Evolutionary conservation across 345 rosid species (phyloP).

Genomic region (Eucalyptus cloeziana): DNA sequence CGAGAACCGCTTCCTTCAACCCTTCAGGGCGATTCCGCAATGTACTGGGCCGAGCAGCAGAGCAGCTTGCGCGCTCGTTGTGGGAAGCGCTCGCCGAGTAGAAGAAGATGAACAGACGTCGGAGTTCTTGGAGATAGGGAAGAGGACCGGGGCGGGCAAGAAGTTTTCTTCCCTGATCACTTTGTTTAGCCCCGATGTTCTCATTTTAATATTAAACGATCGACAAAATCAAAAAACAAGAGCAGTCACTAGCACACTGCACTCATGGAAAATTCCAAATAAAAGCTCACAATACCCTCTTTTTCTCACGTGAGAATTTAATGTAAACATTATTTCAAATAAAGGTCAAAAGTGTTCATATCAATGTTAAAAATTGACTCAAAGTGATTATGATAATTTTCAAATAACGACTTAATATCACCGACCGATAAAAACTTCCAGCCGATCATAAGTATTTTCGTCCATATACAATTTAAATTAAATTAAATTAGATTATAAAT

Average conservation of each 20-base stretch:
- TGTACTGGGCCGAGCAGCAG: neutral
- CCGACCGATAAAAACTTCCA: accelerated
- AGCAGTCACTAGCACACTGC: neutral
- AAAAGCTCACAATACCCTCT: too few species aligned
- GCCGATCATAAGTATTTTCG: too few species aligned
- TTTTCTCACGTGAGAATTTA: accelerated
- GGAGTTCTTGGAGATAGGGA: neutral
- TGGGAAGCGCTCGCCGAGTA: neutral
- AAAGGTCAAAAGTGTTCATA: accelerated
- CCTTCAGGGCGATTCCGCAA: neutral
- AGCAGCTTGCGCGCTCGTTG: neutral
- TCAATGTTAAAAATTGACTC: accelerated
- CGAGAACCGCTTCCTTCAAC: neutral
- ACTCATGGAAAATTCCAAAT: neutral
- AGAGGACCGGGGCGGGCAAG: neutral
- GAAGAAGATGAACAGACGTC: neutral
- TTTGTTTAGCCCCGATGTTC: neutral
- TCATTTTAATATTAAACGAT: neutral
- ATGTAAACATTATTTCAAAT: too few species aligned
- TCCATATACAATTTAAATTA: too few species aligned
- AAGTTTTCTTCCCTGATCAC: neutral
- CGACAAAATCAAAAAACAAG: neutral
- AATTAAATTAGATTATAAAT: too few species aligned
- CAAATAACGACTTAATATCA: too few species aligned
- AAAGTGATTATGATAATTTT: too few species aligned